Evolutionary conservation across 495 filamentous ascomycete genomes (phyloP), one percentile per base, ranked within the genome.

Genomic region (Jackrogersella minutella): DNA sequence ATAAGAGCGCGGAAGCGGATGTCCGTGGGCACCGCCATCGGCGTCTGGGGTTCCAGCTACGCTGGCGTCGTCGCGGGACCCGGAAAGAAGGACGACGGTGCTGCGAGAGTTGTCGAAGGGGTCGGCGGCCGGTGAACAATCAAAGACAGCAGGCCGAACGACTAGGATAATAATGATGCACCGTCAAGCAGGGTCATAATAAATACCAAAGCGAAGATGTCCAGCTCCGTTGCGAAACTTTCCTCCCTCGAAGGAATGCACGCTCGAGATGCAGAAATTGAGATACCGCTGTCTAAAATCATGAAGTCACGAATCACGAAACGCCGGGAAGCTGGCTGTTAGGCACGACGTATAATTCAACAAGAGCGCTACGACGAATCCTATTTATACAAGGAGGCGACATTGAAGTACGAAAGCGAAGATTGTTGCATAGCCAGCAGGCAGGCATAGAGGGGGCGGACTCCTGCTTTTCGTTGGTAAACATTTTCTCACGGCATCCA

Each of bases 1-100:
- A 73, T 74, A 68, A 68, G 77, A 13, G 75, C 77, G 14, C 63
- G 74, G 47, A 83, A 83, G 71, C 74, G 81, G 17, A 74, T 59
- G 28, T 80, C 79, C 17, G 74, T 70, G 8, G 62, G 69, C 33
- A 65, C 70, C 2, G 73, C 72, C 57, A 71, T 78, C n/a, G 44
- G 73, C 7, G 66, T 73, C 26, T 67, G 69, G 51, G 74, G 70
- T 10, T 77, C 77, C 52, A 76, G 71, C 65, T 82, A 83, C 53
- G 76, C 76, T 14, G 73, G 71, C 17, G 73, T 77, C 8, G 74
- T 69, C 9, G 62, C 77, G 0, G 77, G 67, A 8, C 53, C 62
- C 9, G 70, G 66, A 5, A 74, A 74, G 52, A 74, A 74, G 37
- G 72, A 74, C 33, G 70, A 66, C 44, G 51, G 60, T 28, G 55